These are phyloP conservation scores for Stramenopiles sp. DNA, from an alignment of 352 stramenopile genomes.

Conservation along the genomic window DNA sequence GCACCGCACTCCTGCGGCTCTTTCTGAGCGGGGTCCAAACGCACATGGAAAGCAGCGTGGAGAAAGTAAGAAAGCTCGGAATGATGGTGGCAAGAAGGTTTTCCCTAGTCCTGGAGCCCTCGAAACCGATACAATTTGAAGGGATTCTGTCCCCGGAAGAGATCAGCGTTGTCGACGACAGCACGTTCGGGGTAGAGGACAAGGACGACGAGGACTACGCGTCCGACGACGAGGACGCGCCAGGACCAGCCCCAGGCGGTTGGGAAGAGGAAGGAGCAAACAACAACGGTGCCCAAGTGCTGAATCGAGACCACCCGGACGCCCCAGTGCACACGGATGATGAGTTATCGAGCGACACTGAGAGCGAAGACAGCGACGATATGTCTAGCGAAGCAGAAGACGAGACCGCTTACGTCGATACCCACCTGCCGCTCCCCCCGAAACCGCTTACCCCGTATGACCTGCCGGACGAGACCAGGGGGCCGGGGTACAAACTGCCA, in stretches of 20 bases:
- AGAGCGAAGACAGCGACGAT: not conserved
- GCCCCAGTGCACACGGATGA: too few species aligned
- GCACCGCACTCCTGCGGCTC: not conserved
- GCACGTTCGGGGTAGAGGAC: not conserved
- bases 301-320: too few species aligned
- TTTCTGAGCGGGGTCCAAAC: not conserved
- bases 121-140: not conserved
- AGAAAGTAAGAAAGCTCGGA: not conserved
- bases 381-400: too few species aligned
- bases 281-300: too few species aligned
- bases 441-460: not conserved
- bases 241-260: not conserved
- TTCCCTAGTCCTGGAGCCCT: not conserved
- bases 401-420: too few species aligned
- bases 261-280: not conserved
- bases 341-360: not conserved
- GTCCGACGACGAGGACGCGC: not conserved
- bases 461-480: not conserved
- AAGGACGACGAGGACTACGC: not conserved
- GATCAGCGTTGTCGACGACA: not conserved
- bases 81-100: slow-evolving; percentile 2
- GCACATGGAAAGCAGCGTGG: not conserved
- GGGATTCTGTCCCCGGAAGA: not conserved
- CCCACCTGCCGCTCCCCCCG: too few species aligned
- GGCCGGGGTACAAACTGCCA: not conserved